These are phyloP conservation scores for Ophiosphaerella korrae DNA, from an alignment of 2,329 filamentous ascomycete species.

Conservation along the genomic window DNA sequence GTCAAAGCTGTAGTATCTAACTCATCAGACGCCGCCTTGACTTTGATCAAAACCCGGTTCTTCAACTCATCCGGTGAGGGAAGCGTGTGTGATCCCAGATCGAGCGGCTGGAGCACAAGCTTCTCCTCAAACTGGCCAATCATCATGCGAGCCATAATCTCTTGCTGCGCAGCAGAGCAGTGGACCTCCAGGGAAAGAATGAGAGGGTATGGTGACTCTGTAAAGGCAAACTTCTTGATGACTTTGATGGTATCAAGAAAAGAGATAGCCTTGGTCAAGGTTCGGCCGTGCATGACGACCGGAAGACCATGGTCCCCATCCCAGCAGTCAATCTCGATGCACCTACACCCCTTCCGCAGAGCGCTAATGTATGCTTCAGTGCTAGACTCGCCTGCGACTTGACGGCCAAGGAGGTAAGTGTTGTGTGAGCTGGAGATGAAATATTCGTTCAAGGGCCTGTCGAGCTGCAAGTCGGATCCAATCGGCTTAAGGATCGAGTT, in stretches of 20 bases:
- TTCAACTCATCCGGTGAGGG: constrained; percentile 87
- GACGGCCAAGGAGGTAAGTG: constrained; percentile 90
- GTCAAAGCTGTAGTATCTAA: constrained; percentile 42
- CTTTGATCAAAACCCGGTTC: constrained; percentile 87
- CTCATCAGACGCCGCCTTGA: constrained; percentile 74
- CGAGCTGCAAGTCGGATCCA: constrained; percentile 67
- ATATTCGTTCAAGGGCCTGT: constrained; percentile 92
- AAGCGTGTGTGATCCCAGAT: constrained; percentile 69
- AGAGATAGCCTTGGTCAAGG: constrained; percentile 83
- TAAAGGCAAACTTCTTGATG: constrained; percentile 93
- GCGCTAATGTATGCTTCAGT: constrained; percentile 94
- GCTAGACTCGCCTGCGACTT: constrained; percentile 87
- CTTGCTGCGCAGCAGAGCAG: constrained; percentile 82
- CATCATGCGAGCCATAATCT: constrained; percentile 88
- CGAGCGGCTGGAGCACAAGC: constrained; percentile 76
- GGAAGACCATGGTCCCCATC: constrained; percentile 87
- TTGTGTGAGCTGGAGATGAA: constrained; percentile 99
- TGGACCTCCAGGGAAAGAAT: constrained; percentile 97
- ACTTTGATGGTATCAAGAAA: constrained; percentile 92
- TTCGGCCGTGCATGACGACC: constrained; percentile 87
- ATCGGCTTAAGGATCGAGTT: constrained; percentile 71
- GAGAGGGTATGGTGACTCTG: constrained; percentile 82
- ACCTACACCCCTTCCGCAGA: constrained; percentile 86
- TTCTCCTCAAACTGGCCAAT: constrained; percentile 80
- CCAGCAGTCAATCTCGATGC: constrained; percentile 98